Evolutionary conservation across 768 basidiomycete genomes (phyloP), one percentile per base, ranked within the genome.

Genomic region (Leccinum ochraceum): DNA sequence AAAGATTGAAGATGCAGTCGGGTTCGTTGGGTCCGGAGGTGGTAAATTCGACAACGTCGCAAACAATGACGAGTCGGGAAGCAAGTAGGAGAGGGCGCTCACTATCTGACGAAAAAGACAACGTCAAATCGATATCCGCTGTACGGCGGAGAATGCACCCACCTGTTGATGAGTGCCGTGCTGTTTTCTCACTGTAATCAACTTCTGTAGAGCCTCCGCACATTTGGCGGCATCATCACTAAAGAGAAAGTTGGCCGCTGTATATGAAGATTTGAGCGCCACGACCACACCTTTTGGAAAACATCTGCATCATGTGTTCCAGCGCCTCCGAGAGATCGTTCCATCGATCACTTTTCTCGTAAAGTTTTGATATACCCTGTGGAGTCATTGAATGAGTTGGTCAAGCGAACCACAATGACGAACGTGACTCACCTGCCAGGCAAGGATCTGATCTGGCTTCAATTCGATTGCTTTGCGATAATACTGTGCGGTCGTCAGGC

Each of bases 171-270:
- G 78, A 4, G 83, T 83, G 6, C 90, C 92, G 61, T 86, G 78
- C 51, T 83, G 77, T 51, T 85, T 80, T 36, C 83, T 82, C 3
- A 87, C 71, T 4, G 85, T 81, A 16, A 98, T 76, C 32, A 92
- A 74, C 66, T 87, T 93, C 69, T 97, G 93, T 49, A 96, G 70
- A 1, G 80, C 78, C 71, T 94, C 91, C 2, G 91, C 94, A 60
- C 88, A 90, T 75, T 92, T 96, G 6, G 78, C 77, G 0, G 81
- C 83, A 68, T 98, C 95, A 42, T 83, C 76, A 4, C 95, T 94
- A 66, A 11, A 60, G 26, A 42, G 32, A 30, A n/a, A 8, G 5
- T 53, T 34, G n/a, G 49, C 2, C 22, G 22, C 22, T 3, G 26
- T 3, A 34, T 6, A 34, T 6, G 1, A 16, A 1, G 22, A 24